Conservation (phyloP, 192 early-diverging fungal species). For the Backusella luteola region DNA sequence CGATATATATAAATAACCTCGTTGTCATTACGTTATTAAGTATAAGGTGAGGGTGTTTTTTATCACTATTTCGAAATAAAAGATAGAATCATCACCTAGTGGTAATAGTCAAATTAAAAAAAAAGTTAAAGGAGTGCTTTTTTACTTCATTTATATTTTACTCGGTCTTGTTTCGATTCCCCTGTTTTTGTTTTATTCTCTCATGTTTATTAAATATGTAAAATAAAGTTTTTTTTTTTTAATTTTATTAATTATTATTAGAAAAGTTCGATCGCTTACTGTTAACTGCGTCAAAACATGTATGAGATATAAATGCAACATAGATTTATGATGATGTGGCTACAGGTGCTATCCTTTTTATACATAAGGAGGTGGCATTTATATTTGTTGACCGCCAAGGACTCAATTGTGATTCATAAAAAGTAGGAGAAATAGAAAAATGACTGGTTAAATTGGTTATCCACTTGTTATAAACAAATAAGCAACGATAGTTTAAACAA, state of each 20-base stretch:
- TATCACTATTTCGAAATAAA: neutral
- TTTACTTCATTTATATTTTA: neutral
- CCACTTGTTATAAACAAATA: neutral
- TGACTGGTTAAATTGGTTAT: conserved; percentile 1
- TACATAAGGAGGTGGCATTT: neutral
- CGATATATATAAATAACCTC: neutral
- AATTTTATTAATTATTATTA: neutral
- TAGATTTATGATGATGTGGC: neutral
- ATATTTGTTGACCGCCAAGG: neutral
- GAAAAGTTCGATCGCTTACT: neutral
- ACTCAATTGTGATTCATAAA: neutral
- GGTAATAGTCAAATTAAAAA: conserved; percentile 1
- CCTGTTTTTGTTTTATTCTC: neutral
- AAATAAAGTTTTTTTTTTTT: neutral
- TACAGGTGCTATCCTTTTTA: neutral
- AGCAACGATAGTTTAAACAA: neutral
- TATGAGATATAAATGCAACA: neutral
- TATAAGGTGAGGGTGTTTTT: neutral
- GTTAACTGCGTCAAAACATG: neutral
- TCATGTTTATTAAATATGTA: neutral
- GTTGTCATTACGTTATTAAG: conserved; percentile 1
- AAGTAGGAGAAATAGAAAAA: neutral
- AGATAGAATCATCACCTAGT: neutral
- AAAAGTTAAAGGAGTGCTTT: neutral
- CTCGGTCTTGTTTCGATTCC: neutral